Percentiles rank a stretch among this genome's conserved stretches.
Evolutionary conservation across 2,329 filamentous ascomycete species (phyloP).

Genomic region (Chaetomium sp.): DNA sequence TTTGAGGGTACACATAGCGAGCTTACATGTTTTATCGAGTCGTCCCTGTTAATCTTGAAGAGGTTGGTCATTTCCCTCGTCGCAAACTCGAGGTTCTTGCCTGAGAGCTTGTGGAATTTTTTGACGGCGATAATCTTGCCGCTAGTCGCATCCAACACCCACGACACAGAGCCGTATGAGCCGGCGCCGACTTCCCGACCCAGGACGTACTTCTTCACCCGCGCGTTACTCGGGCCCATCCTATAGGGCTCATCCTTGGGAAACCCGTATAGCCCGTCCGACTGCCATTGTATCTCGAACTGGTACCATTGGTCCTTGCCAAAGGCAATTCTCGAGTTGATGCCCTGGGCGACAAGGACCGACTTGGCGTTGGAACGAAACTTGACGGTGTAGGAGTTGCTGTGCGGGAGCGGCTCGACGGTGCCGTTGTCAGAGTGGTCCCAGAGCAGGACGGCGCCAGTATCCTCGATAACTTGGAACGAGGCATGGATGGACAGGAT

Average conservation of each 20-base stretch:
- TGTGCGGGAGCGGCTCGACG: conserved; percentile 33
- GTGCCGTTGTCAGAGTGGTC: conserved; percentile 31
- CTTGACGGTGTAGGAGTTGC: conserved; percentile 30
- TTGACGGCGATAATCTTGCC: conserved; percentile 39
- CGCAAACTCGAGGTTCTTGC: conserved; percentile 35
- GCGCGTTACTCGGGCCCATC: conserved; percentile 29
- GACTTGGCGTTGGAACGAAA: conserved; percentile 30
- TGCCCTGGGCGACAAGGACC: conserved; percentile 35
- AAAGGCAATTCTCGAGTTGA: conserved; percentile 36
- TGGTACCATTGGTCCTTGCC: conserved; percentile 34
- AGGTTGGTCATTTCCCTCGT: conserved; percentile 37
- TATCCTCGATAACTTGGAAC: conserved; percentile 32
- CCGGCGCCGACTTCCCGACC: conserved; percentile 34
- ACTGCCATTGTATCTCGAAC: conserved; percentile 36
- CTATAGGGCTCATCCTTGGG: conserved; percentile 29
- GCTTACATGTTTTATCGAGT: conserved; percentile 32
- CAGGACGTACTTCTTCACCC: conserved; percentile 33
- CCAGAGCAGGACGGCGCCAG: conserved; percentile 36
- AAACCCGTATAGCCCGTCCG: conserved; percentile 32
- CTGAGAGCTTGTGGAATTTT: conserved; percentile 35
- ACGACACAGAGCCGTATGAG: conserved; percentile 35
- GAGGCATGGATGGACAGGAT: conserved; percentile 35
- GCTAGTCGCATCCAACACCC: conserved; percentile 32
- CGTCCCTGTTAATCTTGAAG: conserved; percentile 31
- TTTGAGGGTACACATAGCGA: not conserved